Percentiles rank a stretch among this genome's conserved stretches.
Conservation (phyloP, 192 early-diverging fungal species). For the Gorgonomyces haynaldii region DNA sequence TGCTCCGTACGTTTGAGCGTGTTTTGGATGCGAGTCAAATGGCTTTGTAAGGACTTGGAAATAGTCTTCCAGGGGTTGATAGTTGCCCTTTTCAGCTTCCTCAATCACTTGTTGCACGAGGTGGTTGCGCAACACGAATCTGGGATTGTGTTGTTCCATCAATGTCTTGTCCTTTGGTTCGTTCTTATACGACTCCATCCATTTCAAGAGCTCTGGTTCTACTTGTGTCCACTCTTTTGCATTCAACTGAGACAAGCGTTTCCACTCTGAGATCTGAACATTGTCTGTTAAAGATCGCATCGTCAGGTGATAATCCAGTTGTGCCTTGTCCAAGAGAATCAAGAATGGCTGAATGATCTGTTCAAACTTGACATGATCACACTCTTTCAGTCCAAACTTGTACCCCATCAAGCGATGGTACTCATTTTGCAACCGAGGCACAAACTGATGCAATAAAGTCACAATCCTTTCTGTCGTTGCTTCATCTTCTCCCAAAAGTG, state of each 20-base stretch:
- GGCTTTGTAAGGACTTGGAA: constrained; percentile 20
- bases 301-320: constrained; percentile 64
- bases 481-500: constrained; percentile 41
- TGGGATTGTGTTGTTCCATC: constrained; percentile 66
- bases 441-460: constrained; percentile 42
- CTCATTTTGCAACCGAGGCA: constrained; percentile 29
- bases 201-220: constrained; percentile 2
- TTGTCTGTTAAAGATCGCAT: constrained; percentile 56
- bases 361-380: constrained; percentile 4
- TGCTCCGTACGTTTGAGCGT: constrained; percentile 21
- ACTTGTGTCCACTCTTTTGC: no score
- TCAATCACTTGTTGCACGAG: constrained; percentile 53
- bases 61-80: constrained; percentile 8
- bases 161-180: no score
- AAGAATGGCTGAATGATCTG: constrained; percentile 55
- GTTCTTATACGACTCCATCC: constrained; percentile 7
- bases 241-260: no score
- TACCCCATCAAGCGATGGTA: constrained; percentile 48
- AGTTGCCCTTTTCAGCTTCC: constrained; percentile 19
- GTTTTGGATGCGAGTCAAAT: constrained; percentile 18
- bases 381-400: constrained; percentile 3
- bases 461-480: constrained; percentile 27
- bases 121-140: constrained; percentile 69
- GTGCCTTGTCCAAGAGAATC: constrained; percentile 46
- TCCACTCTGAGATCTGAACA: no score